A percentile compares a stretch with the other conserved stretches of the same genome.
These are phyloP conservation scores for Pyrrhoderma lamaoense DNA, from an alignment of 1,284 basidiomycete species.

Conservation along the genomic window DNA sequence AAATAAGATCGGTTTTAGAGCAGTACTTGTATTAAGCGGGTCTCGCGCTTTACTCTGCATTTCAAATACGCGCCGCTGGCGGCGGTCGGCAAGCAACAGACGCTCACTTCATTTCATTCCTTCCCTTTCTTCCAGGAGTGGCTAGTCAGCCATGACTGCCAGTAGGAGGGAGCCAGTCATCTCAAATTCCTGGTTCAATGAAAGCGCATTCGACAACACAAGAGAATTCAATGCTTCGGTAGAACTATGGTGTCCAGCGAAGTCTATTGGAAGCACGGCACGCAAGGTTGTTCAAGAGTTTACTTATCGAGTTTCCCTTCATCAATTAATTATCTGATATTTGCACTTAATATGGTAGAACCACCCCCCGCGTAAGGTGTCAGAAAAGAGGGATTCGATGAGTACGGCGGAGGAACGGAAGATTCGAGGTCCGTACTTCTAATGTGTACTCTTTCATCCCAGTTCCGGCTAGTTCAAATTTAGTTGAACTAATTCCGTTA, in stretches of 20 bases:
- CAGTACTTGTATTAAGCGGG: no score
- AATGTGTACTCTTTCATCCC: background rate
- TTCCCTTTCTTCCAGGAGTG: background rate
- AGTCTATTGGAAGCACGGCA: slow-evolving; percentile 35
- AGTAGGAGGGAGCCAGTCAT: slow-evolving; percentile 7
- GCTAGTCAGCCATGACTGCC: slow-evolving; percentile 1
- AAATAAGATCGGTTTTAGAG: no score
- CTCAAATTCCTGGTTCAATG: slow-evolving; percentile 12
- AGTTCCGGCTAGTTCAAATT: background rate
- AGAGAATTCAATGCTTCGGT: slow-evolving; percentile 44
- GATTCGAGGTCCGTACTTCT: slow-evolving; percentile 51
- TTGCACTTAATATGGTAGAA: slow-evolving; percentile 18
- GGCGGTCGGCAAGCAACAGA: background rate
- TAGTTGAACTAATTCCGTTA: background rate
- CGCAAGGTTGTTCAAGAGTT: slow-evolving; percentile 44
- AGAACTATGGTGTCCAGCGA: slow-evolving; percentile 57
- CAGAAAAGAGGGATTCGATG: slow-evolving; percentile 48
- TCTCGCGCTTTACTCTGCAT: no score
- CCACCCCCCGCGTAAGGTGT: slow-evolving; percentile 40
- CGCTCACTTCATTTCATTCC: no score
- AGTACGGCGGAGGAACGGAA: slow-evolving; percentile 34
- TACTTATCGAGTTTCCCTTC: slow-evolving; percentile 6
- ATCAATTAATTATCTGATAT: slow-evolving; percentile 13
- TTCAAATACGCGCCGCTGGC: background rate
- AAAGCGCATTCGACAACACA: slow-evolving; percentile 7